A percentile compares a stretch with the other conserved stretches of the same genome.
phyloP scores from a whole-genome alignment of 495 filamentous ascomycete species.

The Friedmanniomyces simplex region DNA sequence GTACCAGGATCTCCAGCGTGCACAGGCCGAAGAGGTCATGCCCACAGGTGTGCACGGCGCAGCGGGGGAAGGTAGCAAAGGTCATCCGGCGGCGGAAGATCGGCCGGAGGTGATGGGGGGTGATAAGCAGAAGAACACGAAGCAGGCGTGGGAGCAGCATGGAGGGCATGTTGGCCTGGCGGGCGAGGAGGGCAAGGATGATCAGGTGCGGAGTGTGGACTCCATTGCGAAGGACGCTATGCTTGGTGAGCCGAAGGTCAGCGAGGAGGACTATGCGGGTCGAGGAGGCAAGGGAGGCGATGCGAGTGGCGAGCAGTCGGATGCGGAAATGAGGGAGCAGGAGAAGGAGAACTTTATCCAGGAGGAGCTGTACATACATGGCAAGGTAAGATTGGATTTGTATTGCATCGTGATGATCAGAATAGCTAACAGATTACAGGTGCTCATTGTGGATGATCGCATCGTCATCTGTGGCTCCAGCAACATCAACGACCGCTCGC shows the following conservation, averaged over 20 bases:
- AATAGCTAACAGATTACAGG: background rate
- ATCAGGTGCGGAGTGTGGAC: conserved; percentile 43
- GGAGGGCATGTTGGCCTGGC: conserved; percentile 36
- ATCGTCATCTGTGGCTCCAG: conserved; percentile 74
- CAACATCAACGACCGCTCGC: conserved; percentile 90
- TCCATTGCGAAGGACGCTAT: conserved; percentile 75
- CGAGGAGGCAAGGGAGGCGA: background rate
- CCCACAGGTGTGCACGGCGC: conserved; percentile 55
- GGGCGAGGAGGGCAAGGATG: conserved; percentile 22
- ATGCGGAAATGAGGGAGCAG: conserved; percentile 50
- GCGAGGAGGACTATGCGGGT: conserved; percentile 47
- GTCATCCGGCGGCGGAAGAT: conserved; percentile 8
- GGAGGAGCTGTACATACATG: conserved; percentile 90
- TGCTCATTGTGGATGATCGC: conserved; percentile 75
- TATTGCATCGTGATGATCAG: conserved; percentile 6
- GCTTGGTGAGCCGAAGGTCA: conserved; percentile 53
- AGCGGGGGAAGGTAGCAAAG: conserved; percentile 6
- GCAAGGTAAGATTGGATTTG: conserved; percentile 43
- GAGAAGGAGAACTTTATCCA: conserved; percentile 84
- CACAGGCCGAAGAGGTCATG: conserved; percentile 78
- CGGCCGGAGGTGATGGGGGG: conserved; percentile 25
- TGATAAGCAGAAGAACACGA: conserved; percentile 27
- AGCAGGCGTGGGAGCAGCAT: conserved; percentile 55
- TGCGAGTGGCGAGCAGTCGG: conserved; percentile 31
- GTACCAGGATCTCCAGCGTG: conserved; percentile 77